Evolutionary conservation across 805 yeast species (phyloP).

Genomic region (Kodamaea neixiangensis): DNA sequence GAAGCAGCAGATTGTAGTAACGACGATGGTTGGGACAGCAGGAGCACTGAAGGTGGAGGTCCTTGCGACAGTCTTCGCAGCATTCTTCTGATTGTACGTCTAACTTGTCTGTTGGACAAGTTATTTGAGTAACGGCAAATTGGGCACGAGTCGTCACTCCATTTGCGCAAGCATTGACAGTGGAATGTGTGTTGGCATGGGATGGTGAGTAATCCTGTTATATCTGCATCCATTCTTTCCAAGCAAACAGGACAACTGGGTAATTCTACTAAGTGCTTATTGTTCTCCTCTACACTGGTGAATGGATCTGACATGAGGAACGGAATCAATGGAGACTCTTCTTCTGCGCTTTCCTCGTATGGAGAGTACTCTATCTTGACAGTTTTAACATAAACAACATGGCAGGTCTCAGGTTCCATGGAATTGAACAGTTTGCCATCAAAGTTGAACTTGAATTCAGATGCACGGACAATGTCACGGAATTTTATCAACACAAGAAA

Average conservation of each 20-base stretch:
- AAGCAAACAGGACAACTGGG: constrained; percentile 94
- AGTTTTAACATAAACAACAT: constrained; percentile 67
- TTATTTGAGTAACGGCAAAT: constrained; percentile 78
- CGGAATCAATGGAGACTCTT: constrained; percentile 47
- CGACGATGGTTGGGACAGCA: background rate
- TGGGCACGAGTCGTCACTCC: constrained; percentile 91
- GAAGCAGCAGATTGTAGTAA: background rate
- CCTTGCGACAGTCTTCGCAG: constrained; percentile 34
- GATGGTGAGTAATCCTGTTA: constrained; percentile 81
- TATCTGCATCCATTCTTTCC: constrained; percentile 79
- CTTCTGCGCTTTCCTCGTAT: background rate
- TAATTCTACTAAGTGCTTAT: constrained; percentile 50
- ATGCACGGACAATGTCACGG: constrained; percentile 53
- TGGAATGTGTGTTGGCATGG: constrained; percentile 95
- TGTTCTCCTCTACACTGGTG: constrained; percentile 36
- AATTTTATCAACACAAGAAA: constrained; percentile 81
- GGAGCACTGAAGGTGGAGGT: background rate
- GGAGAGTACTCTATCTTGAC: constrained; percentile 41
- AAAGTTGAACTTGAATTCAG: constrained; percentile 61
- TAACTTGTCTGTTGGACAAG: constrained; percentile 33
- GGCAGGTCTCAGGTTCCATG: constrained; percentile 88
- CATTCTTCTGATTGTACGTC: constrained; percentile 1
- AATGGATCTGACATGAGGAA: constrained; percentile 75
- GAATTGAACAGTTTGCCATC: constrained; percentile 79
- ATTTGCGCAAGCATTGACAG: constrained; percentile 81